Base-by-base conservation (phyloP, 2,329 filamentous ascomycete genomes). In the Hymenotorrendiella dingleyae region DNA sequence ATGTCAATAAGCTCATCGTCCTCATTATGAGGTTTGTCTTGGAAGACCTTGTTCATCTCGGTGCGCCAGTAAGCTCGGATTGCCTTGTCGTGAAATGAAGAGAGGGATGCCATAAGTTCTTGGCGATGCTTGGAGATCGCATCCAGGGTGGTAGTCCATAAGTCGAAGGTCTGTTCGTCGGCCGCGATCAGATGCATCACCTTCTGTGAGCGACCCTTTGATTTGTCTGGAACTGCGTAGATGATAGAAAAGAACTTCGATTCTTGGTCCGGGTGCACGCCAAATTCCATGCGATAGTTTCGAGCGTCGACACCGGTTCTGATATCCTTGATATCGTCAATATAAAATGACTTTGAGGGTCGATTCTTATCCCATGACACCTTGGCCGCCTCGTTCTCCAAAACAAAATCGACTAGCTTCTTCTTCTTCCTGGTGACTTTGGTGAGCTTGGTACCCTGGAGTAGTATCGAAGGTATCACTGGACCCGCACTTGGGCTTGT, bases 281-380 rank as follows among this genome's bases (percentile, higher is more conserved):
- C 78, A 59, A 85, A 86, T 62, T 96, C 90, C 56, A 91, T 81
- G 30, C 87, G 84, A 61, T 95, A 94, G 61, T 94, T 91, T 44
- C 86, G 80, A 14, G 91, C 87, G 60, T 97, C 87, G 10, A 77
- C 76, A 14, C 87, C 89, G 24, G 82, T 80, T 49, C 90, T 82
- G 36, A 97, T 89, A 59, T 95, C 89, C 58, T 86, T 84, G 57
- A 98, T 91, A 62, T 97, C 89, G 58, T 98, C 93, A 49, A 98
- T 86, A 63, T 94, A 94, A 51, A 98, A 84, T 40, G 80, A 81
- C 62, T 96, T 97, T 19, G 80, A 78, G 1, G 85, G 82, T 26
- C 86, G 81, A 7, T 75, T 78, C 35, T 80, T 76, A 63, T 94
- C 86, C 91, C 91, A 97, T 20, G 76, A 84, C 19, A 98, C 86